Evolutionary conservation across 2,329 filamentous ascomycete species (phyloP), one percentile per base, ranked within the genome.

Genomic region (Monosporascus sp.): DNA sequence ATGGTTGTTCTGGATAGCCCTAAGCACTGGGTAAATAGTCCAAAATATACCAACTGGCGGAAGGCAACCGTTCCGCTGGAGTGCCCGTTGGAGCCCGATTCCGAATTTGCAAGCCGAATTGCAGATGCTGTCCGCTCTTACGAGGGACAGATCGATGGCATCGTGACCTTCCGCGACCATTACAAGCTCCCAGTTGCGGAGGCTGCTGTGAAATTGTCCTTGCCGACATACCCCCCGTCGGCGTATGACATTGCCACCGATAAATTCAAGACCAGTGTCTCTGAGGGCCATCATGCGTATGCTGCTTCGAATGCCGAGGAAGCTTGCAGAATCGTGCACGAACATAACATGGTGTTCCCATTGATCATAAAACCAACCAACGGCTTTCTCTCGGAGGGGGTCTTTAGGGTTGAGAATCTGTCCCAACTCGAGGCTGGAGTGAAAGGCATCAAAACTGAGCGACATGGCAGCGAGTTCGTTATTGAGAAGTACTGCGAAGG

Each of bases 331-430:
- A 58, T 60, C 25, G 50, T 55, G 15, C 14, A 36, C 7, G 38
- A 46, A 5, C 57, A 59, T n/a, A 46, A 54, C 5, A 54, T 65
- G 3, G 24, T 49, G 5, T 65, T 61, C 24, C 64, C 64, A 3
- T 35, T 66, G 7, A 63, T 66, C n/a, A 53, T 66, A 50, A 66
- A 66, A 50, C 64, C 64, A 11, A 57, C 61, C 43, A 55, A 62
- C 36, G 64, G 63, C 4, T 51, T 65, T 0, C 65, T 64, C 51
- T 66, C 64, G 9, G 62, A 66, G 36, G 63, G 63, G 4, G 61
- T 66, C 17, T 57, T 62, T 9, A 60, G 62, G 25, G 63, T 65
- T 6, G 57, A 61, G 37, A 50, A 54, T 37, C 45, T 52, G 11
- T 49, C 41, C 1, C 55, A 49, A 7, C 52, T 62, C 18, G 50